These are phyloP conservation scores for Geoglossum glabrum DNA, from an alignment of 495 filamentous ascomycete species.

Conservation along the genomic window DNA sequence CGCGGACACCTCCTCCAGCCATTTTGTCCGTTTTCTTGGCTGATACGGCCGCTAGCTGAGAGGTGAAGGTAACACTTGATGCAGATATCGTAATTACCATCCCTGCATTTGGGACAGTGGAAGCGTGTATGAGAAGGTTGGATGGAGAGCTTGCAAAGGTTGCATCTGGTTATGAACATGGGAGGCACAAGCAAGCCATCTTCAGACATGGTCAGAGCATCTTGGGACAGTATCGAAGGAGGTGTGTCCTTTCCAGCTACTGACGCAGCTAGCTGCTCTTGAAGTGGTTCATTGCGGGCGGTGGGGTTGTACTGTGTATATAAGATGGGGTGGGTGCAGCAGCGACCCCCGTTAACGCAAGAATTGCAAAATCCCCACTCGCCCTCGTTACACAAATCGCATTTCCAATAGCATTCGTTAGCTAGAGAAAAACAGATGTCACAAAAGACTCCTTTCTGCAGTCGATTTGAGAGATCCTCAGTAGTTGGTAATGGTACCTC, in stretches of 20 bases:
- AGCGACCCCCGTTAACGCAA: constrained; percentile 58
- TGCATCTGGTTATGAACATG: constrained; percentile 48
- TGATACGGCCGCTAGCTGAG: constrained; percentile 37
- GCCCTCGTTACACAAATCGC: constrained; percentile 63
- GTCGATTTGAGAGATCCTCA: constrained; percentile 40
- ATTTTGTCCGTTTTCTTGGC: constrained; percentile 46
- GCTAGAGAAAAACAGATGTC: constrained; percentile 46
- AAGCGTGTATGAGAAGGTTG: constrained; percentile 44
- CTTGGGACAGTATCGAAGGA: background rate
- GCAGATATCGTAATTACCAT: constrained; percentile 74
- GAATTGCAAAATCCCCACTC: constrained; percentile 80
- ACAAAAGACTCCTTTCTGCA: constrained; percentile 75
- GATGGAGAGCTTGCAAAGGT: constrained; percentile 52
- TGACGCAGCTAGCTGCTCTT: too few relatives aligned
- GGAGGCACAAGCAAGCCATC: constrained; percentile 22
- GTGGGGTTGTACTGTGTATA: constrained; percentile 24
- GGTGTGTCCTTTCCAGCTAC: background rate
- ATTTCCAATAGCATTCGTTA: constrained; percentile 70
- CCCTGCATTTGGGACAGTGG: constrained; percentile 50
- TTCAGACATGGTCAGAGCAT: background rate
- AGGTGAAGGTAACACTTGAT: constrained; percentile 49
- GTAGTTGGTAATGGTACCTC: constrained; percentile 25
- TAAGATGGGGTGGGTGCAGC: constrained; percentile 59
- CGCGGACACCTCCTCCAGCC: constrained; percentile 65
- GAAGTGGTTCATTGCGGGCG: background rate